These are phyloP conservation scores for Mortierella claussenii DNA, from an alignment of 192 early-diverging fungal species.

Conservation along the genomic window DNA sequence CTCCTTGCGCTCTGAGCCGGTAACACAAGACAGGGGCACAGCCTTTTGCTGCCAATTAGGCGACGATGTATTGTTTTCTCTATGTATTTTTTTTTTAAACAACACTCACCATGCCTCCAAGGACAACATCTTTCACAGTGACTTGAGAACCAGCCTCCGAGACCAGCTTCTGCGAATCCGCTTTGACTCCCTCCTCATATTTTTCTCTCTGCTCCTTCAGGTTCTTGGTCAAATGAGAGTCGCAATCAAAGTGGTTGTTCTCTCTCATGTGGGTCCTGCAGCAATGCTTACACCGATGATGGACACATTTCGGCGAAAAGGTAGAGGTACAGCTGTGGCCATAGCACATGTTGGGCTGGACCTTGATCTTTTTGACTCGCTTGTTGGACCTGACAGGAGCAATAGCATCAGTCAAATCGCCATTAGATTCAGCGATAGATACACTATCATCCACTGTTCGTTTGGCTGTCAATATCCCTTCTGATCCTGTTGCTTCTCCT, in stretches of 20 bases:
- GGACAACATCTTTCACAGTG: too few relatives aligned
- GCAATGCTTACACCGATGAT: slow-evolving; percentile 40
- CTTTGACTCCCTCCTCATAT: background rate
- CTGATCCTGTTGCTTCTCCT: background rate
- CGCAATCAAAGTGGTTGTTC: slow-evolving; percentile 17
- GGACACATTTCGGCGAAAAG: slow-evolving; percentile 32
- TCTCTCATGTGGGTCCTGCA: slow-evolving; percentile 23
- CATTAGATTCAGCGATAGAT: background rate
- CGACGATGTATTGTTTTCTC: too few relatives aligned
- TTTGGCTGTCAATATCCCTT: background rate
- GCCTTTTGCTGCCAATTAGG: too few relatives aligned
- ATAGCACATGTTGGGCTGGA: slow-evolving; percentile 16
- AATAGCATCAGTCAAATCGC: background rate
- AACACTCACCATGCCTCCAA: too few relatives aligned
- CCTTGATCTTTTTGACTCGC: slow-evolving; percentile 24
- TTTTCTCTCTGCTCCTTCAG: background rate
- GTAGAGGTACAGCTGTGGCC: slow-evolving; percentile 16
- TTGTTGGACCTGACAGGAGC: slow-evolving; percentile 12
- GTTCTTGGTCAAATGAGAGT: slow-evolving; percentile 9
- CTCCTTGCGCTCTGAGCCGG: too few relatives aligned
- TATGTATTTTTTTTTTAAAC: too few relatives aligned
- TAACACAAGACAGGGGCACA: too few relatives aligned
- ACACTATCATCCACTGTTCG: slow-evolving; percentile 9
- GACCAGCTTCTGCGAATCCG: background rate
- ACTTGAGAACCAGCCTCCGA: too few relatives aligned